These are phyloP conservation scores for Colletotrichum lini DNA, from an alignment of 2,329 filamentous ascomycete genomes.

Conservation along the genomic window DNA sequence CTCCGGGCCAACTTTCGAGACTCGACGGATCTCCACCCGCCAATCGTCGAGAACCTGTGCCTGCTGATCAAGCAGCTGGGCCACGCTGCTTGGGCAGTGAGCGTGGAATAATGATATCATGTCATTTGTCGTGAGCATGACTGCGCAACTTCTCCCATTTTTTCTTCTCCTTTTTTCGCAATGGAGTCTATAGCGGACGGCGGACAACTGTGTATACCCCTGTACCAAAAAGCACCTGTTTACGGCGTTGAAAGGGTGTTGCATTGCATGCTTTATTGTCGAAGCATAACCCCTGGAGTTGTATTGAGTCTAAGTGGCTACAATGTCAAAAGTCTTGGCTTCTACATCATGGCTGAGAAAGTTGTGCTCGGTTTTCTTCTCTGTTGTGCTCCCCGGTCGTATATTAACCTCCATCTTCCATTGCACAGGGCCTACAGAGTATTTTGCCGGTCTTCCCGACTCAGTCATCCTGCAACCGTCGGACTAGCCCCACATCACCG, in stretches of 20 bases:
- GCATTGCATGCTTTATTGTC: neutral
- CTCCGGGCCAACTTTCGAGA: slow-evolving; percentile 67
- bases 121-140: neutral
- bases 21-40: slow-evolving; percentile 62
- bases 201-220: slow-evolving; percentile 29
- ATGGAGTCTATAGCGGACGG: slow-evolving; percentile 28
- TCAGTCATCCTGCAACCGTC: neutral
- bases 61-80: slow-evolving; percentile 74
- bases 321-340: slow-evolving; percentile 3
- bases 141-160: neutral
- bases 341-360: neutral
- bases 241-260: slow-evolving; percentile 15
- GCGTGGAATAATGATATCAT: slow-evolving; percentile 45
- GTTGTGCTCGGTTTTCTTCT: neutral
- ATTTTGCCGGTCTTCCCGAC: neutral
- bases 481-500: neutral
- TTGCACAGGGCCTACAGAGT: too few relatives aligned
- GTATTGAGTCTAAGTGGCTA: slow-evolving; percentile 17
- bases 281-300: slow-evolving; percentile 10
- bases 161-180: neutral
- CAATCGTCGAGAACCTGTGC: slow-evolving; percentile 78
- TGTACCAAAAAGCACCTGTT: slow-evolving; percentile 33
- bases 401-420: too few relatives aligned
- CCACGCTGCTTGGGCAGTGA: slow-evolving; percentile 61
- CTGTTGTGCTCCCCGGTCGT: neutral